Evolutionary conservation across 805 yeast species (phyloP).

Genomic region (Starmerella powellii): DNA sequence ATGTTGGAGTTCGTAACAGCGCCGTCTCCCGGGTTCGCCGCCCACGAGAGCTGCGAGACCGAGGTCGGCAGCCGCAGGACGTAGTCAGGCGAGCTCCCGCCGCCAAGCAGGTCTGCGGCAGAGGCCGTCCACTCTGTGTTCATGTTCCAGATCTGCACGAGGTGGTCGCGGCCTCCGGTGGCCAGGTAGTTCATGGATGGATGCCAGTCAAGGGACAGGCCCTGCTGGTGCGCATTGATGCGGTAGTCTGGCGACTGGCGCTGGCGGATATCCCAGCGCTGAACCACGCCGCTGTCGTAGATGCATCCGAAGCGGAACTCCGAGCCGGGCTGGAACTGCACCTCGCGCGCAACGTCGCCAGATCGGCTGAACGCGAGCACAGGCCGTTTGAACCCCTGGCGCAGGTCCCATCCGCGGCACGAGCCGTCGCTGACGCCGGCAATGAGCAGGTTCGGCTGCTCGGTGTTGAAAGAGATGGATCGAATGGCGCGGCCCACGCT

Average conservation of each 20-base stretch:
- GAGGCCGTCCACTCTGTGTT: slow-evolving; percentile 25
- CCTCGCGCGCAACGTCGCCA: slow-evolving; percentile 57
- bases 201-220: slow-evolving; percentile 78
- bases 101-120: slow-evolving; percentile 13
- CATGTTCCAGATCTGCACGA: slow-evolving; percentile 66
- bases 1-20: slow-evolving; percentile 8
- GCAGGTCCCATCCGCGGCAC: slow-evolving; percentile 71
- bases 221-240: slow-evolving; percentile 83
- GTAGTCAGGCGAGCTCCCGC: slow-evolving; percentile 47
- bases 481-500: slow-evolving; percentile 36
- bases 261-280: slow-evolving; percentile 73
- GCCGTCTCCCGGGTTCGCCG: slow-evolving; percentile 20
- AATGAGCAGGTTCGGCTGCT: slow-evolving; percentile 44
- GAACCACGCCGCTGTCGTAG: slow-evolving; percentile 80
- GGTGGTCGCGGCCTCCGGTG: slow-evolving; percentile 88
- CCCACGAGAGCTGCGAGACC: slow-evolving; percentile 66
- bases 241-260: slow-evolving; percentile 52
- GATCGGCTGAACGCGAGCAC: slow-evolving; percentile 43
- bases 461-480: slow-evolving; percentile 47
- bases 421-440: slow-evolving; percentile 71
- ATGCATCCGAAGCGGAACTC: slow-evolving; percentile 57
- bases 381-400: slow-evolving; percentile 43
- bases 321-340: slow-evolving; percentile 41
- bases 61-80: slow-evolving; percentile 67
- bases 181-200: slow-evolving; percentile 68